Base-by-base conservation (phyloP, 805 yeast genomes). In the Grigorovia transvaalensis region DNA sequence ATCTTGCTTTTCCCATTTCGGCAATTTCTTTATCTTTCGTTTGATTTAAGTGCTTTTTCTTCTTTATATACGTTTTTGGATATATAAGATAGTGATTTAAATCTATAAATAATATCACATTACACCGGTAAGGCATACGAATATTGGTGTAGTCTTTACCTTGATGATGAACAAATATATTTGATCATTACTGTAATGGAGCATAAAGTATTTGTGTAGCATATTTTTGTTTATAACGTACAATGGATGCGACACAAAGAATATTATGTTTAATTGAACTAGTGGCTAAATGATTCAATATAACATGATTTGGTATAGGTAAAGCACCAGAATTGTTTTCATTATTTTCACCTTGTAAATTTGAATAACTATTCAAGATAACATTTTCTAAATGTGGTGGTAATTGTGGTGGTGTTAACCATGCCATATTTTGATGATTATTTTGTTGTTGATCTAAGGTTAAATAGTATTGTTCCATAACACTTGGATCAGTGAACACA, bases 311-410 rank as follows among this genome's bases (percentile, higher is more conserved):
- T 13, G 98, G 98, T 52, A 89, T 88, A 9, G 95, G 93, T 58
- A 89, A 71, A 1, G 95, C 95, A 51, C 96, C 95, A 42, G 87
- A 79, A 59, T 85, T 86, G 66, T 89, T 91, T 61, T 85, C 89
- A 49, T 60, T 61, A 51, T 56, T 65, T 19, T 63, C 65, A 7
- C 59, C 59, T 42, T 59, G 62, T n/a, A 60, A 52, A 46, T 54
- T 63, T 2, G 73, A 66, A 72, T 77, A 84, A 58, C 82, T 81
- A 71, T 91, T 91, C 62, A 91, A 76, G 51, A 93, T 89, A 51
- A 93, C 98, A 61, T 85, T 85, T 65, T 93, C 99, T 54, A 93
- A 74, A 67, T 91, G 99, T 9, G 99, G 99, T 9, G 99, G 99
- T 48, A 93, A 74, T 64, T 86, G 95, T 20, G 99, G 99, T 19